Evolutionary conservation across 2,329 filamentous ascomycete species (phyloP).

Genomic region (Camillea tinctor): DNA sequence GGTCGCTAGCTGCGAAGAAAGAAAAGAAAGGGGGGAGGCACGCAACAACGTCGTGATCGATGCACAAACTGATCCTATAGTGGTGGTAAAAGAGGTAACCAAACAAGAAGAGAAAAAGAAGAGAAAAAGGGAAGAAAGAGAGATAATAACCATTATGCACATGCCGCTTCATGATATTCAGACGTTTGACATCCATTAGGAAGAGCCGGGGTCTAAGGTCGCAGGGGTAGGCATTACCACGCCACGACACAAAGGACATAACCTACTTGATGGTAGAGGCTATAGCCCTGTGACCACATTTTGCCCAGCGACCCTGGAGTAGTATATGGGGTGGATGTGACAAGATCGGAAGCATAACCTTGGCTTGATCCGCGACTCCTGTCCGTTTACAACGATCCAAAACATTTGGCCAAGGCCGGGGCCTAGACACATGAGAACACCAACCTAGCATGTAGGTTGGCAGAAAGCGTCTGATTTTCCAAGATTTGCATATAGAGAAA

Average conservation of each 20-base stretch:
- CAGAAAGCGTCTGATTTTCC: conserved; percentile 7
- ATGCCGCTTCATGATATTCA: conserved; percentile 34
- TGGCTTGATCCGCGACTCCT: conserved; percentile 33
- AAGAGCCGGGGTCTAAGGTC: conserved; percentile 32
- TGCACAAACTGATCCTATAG: conserved; percentile 27
- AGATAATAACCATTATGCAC: conserved; percentile 40
- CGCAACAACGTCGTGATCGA: conserved; percentile 33
- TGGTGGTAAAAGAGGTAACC: conserved; percentile 38
- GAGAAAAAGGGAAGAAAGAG: conserved; percentile 31
- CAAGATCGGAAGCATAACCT: conserved; percentile 35
- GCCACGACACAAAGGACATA: conserved; percentile 25
- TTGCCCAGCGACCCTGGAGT: conserved; percentile 28
- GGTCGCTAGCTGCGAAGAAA: conserved; percentile 42
- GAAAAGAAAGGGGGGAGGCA: conserved; percentile 37
- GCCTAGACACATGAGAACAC: conserved; percentile 6
- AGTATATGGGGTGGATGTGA: conserved; percentile 35
- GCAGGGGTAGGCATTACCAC: conserved; percentile 33
- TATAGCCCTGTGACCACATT: conserved; percentile 43
- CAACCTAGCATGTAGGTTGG: conserved; percentile 2
- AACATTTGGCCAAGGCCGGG: conserved; percentile 22
- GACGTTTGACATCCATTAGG: conserved; percentile 34
- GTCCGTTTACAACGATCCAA: conserved; percentile 30
- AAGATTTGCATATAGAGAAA: conserved; percentile 1
- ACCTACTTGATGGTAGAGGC: conserved; percentile 32
- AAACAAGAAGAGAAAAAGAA: conserved; percentile 33